phyloP scores from a whole-genome alignment of 2,329 filamentous ascomycete species.

The Alternaria novae-zelandiae region DNA sequence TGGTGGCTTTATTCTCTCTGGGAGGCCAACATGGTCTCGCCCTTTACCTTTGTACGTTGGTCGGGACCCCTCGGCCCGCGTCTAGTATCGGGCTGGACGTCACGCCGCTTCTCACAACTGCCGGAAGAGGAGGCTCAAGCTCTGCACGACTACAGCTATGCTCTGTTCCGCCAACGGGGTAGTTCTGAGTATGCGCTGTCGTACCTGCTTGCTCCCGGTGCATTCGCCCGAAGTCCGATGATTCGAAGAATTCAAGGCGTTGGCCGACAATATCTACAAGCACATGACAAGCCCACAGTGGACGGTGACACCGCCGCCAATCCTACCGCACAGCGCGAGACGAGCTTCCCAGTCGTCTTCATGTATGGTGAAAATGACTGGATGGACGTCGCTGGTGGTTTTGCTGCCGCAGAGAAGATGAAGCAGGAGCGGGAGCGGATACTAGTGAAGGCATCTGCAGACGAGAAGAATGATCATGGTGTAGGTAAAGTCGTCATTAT shows the following conservation, averaged over 20 bases:
- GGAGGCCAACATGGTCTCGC: conserved; percentile 90
- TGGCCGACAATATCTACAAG: conserved; percentile 69
- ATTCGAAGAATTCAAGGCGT: conserved; percentile 87
- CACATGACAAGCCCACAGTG: conserved; percentile 32
- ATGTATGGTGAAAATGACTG: conserved; percentile 99
- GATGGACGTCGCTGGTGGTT: conserved; percentile 94
- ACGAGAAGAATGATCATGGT: conserved; percentile 78
- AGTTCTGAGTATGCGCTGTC: conserved; percentile 93
- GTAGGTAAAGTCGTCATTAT: conserved; percentile 84
- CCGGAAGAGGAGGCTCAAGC: conserved; percentile 79
- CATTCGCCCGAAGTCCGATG: conserved; percentile 85
- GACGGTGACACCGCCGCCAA: conserved; percentile 27
- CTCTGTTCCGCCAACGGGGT: conserved; percentile 88
- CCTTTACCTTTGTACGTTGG: conserved; percentile 88
- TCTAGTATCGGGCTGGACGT: conserved; percentile 94
- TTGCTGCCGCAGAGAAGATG: conserved; percentile 79
- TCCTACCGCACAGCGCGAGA: conserved; percentile 54
- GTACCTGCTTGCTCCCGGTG: conserved; percentile 91
- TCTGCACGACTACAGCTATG: conserved; percentile 92
- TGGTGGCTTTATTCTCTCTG: conserved; percentile 92
- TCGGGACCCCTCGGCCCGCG: conserved; percentile 88
- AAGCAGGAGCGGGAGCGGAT: conserved; percentile 68
- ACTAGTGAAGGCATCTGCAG: conserved; percentile 66
- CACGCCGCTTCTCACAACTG: conserved; percentile 87
- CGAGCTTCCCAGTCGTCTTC: conserved; percentile 81